Conservation (phyloP, 2,329 filamentous ascomycete species). For the Mycogone perniciosa region DNA sequence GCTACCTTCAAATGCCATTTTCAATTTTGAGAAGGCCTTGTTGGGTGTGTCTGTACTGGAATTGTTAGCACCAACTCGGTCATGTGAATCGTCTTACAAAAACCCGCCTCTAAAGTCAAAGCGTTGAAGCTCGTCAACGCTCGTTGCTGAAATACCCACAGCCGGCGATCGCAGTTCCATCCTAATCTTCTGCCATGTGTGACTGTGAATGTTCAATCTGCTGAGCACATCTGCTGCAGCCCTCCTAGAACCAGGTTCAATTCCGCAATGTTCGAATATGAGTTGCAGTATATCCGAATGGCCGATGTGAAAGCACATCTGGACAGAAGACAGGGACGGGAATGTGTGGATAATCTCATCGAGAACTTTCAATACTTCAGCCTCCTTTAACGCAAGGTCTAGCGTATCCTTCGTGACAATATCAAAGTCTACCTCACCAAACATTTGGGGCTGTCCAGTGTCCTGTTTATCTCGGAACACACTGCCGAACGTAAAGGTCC, state of each 20-base stretch:
- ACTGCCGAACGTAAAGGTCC: slow-evolving; percentile 79
- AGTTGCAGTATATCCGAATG: slow-evolving; percentile 80
- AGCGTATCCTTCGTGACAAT: slow-evolving; percentile 78
- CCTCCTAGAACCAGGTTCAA: slow-evolving; percentile 61
- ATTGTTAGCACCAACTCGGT: slow-evolving; percentile 15
- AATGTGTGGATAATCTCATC: slow-evolving; percentile 84
- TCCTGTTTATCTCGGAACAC: slow-evolving; percentile 76
- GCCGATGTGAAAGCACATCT: slow-evolving; percentile 85
- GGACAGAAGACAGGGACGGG: slow-evolving; percentile 61
- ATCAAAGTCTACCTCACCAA: slow-evolving; percentile 92
- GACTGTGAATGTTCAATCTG: slow-evolving; percentile 75
- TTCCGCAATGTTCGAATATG: slow-evolving; percentile 85
- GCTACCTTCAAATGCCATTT: slow-evolving; percentile 54
- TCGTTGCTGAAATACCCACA: slow-evolving; percentile 80
- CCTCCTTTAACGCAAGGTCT: slow-evolving; percentile 83
- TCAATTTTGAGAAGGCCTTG: slow-evolving; percentile 52
- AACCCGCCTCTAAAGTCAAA: slow-evolving; percentile 79
- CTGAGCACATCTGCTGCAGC: slow-evolving; percentile 77
- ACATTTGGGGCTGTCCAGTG: slow-evolving; percentile 74
- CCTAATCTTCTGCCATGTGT: slow-evolving; percentile 77
- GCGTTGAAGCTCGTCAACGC: slow-evolving; percentile 78
- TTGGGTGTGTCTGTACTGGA: slow-evolving; percentile 41
- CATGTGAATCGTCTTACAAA: not conserved
- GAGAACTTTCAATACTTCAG: slow-evolving; percentile 86
- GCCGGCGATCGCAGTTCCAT: slow-evolving; percentile 74